Evolutionary conservation across 371 early-diverging fungal genomes (phyloP).

Genomic region (Amoeboaphelidium occidentale): DNA sequence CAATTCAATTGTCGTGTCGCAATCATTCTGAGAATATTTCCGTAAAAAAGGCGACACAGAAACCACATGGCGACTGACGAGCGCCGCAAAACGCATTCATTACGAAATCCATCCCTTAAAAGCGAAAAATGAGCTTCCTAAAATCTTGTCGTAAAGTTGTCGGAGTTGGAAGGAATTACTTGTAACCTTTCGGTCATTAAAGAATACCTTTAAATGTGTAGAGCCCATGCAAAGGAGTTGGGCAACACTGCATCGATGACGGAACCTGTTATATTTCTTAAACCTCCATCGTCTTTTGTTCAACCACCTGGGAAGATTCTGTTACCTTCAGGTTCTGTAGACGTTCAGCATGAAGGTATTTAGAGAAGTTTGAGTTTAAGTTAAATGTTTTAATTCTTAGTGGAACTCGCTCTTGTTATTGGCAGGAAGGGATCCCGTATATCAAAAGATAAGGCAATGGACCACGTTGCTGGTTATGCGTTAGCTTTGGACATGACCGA

Average conservation of each 20-base stretch:
- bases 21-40: too few species aligned
- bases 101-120: too few species aligned
- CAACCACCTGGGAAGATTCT: conserved; percentile 39
- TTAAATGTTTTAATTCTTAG: conserved; percentile 8
- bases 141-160: conserved; percentile 51
- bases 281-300: conserved; percentile 72
- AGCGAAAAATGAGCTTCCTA: too few species aligned
- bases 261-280: conserved; percentile 73
- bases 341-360: conserved; percentile 67
- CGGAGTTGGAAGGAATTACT: conserved; percentile 69
- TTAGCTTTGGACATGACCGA: conserved; percentile 82
- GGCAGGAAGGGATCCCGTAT: conserved; percentile 59
- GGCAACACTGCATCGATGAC: conserved; percentile 58
- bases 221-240: conserved; percentile 76
- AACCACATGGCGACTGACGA: too few species aligned
- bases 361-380: background rate
- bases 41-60: too few species aligned
- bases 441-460: conserved; percentile 26
- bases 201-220: conserved; percentile 3
- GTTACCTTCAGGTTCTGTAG: conserved; percentile 44
- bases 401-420: conserved; percentile 82
- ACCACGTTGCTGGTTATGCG: conserved; percentile 50
- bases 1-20: too few species aligned
- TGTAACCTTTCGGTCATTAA: conserved; percentile 4
- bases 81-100: too few species aligned